A percentile compares a stretch with the other conserved stretches of the same genome.
Evolutionary conservation across 352 stramenopile genomes (phyloP).

Genomic region (Peronospora tabacina): DNA sequence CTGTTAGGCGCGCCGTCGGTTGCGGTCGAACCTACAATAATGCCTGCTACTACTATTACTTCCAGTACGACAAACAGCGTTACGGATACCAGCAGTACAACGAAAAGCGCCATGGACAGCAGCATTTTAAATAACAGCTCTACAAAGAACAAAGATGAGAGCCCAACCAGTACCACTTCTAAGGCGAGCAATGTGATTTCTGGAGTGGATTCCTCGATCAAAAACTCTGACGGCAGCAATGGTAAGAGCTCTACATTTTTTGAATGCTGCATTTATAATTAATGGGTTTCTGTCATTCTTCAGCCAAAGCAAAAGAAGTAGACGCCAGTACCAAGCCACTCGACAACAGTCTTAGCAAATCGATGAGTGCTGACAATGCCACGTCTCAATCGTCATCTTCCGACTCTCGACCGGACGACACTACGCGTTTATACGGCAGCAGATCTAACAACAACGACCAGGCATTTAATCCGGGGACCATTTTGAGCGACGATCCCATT

Average conservation of each 20-base stretch:
- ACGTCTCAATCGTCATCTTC: conserved; percentile 14
- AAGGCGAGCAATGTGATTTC: conserved; percentile 13
- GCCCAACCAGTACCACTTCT: background rate
- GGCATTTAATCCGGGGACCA: conserved; percentile 32
- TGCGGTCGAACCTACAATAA: conserved; percentile 4
- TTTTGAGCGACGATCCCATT: conserved; percentile 23
- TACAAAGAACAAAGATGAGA: background rate
- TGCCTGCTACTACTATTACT: conserved; percentile 1
- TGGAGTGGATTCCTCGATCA: conserved; percentile 5
- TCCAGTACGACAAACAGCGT: conserved; percentile 11
- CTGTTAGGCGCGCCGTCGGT: conserved; percentile 8
- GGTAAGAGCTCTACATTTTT: background rate
- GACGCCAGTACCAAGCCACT: background rate
- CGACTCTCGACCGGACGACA: conserved; percentile 14
- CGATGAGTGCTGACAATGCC: conserved; percentile 7
- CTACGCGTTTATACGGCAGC: conserved; percentile 17
- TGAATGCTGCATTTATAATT: conserved; percentile 9
- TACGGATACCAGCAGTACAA: conserved; percentile 10
- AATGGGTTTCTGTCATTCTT: conserved; percentile 14
- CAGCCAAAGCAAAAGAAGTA: background rate
- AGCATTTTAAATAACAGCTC: conserved; percentile 6
- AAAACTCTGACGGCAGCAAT: conserved; percentile 13
- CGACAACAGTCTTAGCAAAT: background rate
- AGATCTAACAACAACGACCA: conserved; percentile 34
- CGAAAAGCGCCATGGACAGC: background rate